phyloP scores from a whole-genome alignment of 2,329 filamentous ascomycete genomes.

The Aspergillus candidus region DNA sequence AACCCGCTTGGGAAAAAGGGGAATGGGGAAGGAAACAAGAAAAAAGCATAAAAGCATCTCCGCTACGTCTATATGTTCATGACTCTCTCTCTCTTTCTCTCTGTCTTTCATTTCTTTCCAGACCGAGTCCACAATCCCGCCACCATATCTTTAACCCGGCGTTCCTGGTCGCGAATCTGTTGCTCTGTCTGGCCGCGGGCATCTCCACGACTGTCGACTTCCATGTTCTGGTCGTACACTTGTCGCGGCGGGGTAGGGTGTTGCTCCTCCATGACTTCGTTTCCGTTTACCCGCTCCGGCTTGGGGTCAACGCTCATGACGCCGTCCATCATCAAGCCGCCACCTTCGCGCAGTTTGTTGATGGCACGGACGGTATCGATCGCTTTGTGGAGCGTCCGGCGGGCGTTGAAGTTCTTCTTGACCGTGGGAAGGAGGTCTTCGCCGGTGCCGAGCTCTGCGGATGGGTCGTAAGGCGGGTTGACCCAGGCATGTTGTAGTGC shows the following conservation, averaged over 20 bases:
- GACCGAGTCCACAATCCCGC: conserved; percentile 49
- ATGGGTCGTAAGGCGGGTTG: conserved; percentile 48
- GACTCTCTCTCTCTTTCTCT: not conserved
- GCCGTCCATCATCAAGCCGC: conserved; percentile 58
- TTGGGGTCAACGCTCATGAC: conserved; percentile 53
- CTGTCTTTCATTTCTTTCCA: conserved; percentile 11
- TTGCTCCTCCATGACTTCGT: conserved; percentile 36
- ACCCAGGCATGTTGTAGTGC: conserved; percentile 62
- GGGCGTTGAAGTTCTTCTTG: conserved; percentile 66
- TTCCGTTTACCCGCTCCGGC: conserved; percentile 41
- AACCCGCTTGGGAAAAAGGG: not conserved
- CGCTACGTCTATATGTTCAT: conserved; percentile 4
- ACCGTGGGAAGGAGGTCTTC: conserved; percentile 58
- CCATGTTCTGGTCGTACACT: conserved; percentile 35
- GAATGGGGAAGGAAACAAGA: not conserved
- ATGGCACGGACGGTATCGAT: conserved; percentile 64
- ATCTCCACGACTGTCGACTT: conserved; percentile 54
- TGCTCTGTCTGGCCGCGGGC: conserved; percentile 57
- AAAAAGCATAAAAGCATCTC: conserved; percentile 1
- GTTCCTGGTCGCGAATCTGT: conserved; percentile 56
- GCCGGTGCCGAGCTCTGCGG: conserved; percentile 28
- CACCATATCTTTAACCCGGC: conserved; percentile 53
- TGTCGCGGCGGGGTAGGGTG: conserved; percentile 13
- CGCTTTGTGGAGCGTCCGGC: conserved; percentile 59
- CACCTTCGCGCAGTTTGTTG: conserved; percentile 59